These are phyloP conservation scores for Cercospora zeina DNA, from an alignment of 2,329 filamentous ascomycete genomes.

Conservation along the genomic window DNA sequence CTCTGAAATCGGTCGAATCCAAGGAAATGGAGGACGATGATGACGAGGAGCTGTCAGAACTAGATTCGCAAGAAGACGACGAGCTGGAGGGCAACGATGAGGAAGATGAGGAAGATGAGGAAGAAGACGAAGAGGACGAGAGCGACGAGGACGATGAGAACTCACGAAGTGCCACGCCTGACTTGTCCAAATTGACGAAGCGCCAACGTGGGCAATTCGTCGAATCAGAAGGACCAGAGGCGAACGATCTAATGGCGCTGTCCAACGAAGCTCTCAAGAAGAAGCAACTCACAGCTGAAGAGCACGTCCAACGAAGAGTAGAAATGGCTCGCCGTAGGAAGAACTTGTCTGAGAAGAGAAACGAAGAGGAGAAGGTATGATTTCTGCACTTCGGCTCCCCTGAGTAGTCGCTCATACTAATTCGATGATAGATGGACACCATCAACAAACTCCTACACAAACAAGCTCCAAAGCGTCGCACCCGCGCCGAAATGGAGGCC, in stretches of 20 bases:
- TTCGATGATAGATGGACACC: slow-evolving; percentile 71
- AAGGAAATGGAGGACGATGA: slow-evolving; percentile 56
- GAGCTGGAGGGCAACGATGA: slow-evolving; percentile 44
- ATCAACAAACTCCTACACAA: slow-evolving; percentile 89
- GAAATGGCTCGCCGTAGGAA: slow-evolving; percentile 74
- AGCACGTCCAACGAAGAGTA: slow-evolving; percentile 69
- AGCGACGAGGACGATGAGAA: slow-evolving; percentile 53
- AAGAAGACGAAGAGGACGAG: slow-evolving; percentile 45
- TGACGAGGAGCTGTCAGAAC: slow-evolving; percentile 49
- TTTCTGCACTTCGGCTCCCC: not conserved
- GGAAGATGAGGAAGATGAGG: slow-evolving; percentile 41
- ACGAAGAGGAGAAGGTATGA: slow-evolving; percentile 71
- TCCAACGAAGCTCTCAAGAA: slow-evolving; percentile 71
- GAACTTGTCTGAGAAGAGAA: slow-evolving; percentile 74
- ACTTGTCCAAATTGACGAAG: slow-evolving; percentile 67
- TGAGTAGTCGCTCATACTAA: slow-evolving; percentile 6
- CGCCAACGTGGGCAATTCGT: slow-evolving; percentile 63
- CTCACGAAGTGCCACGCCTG: slow-evolving; percentile 60
- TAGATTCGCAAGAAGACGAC: slow-evolving; percentile 39
- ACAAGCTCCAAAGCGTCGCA: slow-evolving; percentile 69
- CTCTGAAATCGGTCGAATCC: slow-evolving; percentile 50
- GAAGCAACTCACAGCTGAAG: slow-evolving; percentile 70
- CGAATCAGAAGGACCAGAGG: slow-evolving; percentile 39
- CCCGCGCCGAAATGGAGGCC: slow-evolving; percentile 51
- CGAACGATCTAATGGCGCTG: slow-evolving; percentile 47